phyloP scores from a whole-genome alignment of 257 asterid species.

The Solanum chilense region DNA sequence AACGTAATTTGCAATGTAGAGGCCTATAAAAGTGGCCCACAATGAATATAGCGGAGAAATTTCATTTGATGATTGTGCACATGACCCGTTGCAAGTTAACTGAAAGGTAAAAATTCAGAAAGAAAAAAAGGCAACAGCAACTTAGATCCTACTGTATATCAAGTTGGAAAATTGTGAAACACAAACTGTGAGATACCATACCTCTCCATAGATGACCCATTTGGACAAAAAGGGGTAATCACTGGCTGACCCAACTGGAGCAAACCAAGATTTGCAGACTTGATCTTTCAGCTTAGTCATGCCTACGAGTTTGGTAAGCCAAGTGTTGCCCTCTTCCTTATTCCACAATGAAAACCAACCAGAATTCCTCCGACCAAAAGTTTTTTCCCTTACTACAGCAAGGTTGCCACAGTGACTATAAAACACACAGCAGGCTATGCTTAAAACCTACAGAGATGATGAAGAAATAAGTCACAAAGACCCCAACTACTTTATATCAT shows the following conservation, averaged over 20 bases:
- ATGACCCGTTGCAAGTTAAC: conserved; percentile 73
- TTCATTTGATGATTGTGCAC: conserved; percentile 84
- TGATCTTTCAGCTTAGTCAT: conserved; percentile 83
- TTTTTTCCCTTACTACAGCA: conserved; percentile 57
- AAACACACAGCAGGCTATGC: conserved; percentile 98
- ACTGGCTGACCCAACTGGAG: conserved; percentile 96
- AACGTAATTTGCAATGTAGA: conserved; percentile 98
- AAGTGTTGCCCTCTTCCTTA: conserved; percentile 68
- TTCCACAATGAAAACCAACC: conserved; percentile 78
- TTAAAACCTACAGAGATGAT: conserved; percentile 78
- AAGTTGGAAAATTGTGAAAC: not conserved
- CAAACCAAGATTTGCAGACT: conserved; percentile 96
- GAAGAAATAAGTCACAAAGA: conserved; percentile 37
- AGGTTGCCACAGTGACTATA: conserved; percentile 99
- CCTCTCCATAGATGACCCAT: conserved; percentile 99
- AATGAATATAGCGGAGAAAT: conserved; percentile 94
- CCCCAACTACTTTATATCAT: conserved; percentile 5
- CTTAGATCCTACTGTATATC: conserved; percentile 8
- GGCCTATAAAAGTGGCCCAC: conserved; percentile 99
- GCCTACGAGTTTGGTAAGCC: conserved; percentile 77
- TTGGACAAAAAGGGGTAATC: conserved; percentile 91
- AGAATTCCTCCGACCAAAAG: conserved; percentile 53
- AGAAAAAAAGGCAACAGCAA: conserved; percentile 2
- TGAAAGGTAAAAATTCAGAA: conserved; percentile 14
- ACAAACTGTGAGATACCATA: conserved; percentile 11